A percentile compares a stretch with the other conserved stretches of the same genome.
Evolutionary conservation across 371 early-diverging fungal species (phyloP).

Genomic region (Dentiscutata heterogama): DNA sequence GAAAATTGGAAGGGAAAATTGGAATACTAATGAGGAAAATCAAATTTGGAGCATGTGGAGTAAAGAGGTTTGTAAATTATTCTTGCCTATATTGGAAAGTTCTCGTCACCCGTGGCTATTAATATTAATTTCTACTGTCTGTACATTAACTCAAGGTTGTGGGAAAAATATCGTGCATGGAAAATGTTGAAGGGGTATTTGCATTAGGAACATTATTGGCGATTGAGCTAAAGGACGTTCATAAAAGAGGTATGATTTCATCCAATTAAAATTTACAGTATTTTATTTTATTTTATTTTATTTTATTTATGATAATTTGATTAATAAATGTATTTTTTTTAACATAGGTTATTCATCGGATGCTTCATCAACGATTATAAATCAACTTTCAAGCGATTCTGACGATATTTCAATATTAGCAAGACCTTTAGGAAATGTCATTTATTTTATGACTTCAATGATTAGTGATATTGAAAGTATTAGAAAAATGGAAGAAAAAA

Average conservation of each 20-base stretch:
- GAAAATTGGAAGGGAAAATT: slow-evolving; percentile 45
- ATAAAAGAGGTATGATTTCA: slow-evolving; percentile 52
- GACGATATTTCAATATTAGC: slow-evolving; percentile 64
- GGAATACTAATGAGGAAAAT: slow-evolving; percentile 40
- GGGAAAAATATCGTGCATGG: slow-evolving; percentile 62
- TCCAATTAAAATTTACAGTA: no score
- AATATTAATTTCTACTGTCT: neutral
- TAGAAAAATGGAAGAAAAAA: slow-evolving; percentile 19
- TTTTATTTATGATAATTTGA: no score
- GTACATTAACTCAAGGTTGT: slow-evolving; percentile 52
- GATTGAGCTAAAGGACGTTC: slow-evolving; percentile 67
- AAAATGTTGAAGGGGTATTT: slow-evolving; percentile 77
- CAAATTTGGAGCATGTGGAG: slow-evolving; percentile 74
- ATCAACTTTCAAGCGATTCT: slow-evolving; percentile 62
- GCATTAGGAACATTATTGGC: slow-evolving; percentile 79
- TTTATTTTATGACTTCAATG: slow-evolving; percentile 71
- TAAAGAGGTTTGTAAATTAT: slow-evolving; percentile 50
- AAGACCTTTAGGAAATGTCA: slow-evolving; percentile 81
- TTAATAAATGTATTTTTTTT: no score
- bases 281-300: no score
- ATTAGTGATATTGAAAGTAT: neutral
- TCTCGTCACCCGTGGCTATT: no score
- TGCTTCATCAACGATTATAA: slow-evolving; percentile 69
- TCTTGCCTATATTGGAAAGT: no score
- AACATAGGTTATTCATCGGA: slow-evolving; percentile 68